These are phyloP conservation scores for Kodamaea fungicola DNA, from an alignment of 1,139 yeast genomes.

Conservation along the genomic window DNA sequence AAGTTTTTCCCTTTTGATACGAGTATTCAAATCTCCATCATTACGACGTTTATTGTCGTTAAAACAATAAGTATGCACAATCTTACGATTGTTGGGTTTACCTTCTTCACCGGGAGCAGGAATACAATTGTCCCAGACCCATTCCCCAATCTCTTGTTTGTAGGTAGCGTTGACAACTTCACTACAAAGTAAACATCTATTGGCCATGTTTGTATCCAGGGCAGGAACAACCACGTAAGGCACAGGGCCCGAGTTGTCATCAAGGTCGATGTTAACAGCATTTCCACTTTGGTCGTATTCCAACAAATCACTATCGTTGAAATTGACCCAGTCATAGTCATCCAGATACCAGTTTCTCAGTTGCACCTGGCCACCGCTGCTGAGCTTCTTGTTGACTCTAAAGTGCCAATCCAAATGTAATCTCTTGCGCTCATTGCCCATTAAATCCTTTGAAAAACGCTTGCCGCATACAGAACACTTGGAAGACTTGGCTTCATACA, in stretches of 20 bases:
- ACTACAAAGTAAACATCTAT: slow-evolving; percentile 82
- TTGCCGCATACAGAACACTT: slow-evolving; percentile 92
- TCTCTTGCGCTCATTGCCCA: slow-evolving; percentile 53
- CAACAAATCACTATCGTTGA: slow-evolving; percentile 56
- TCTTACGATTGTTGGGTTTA: slow-evolving; percentile 36
- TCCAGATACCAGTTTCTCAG: slow-evolving; percentile 82
- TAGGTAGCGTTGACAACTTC: slow-evolving; percentile 77
- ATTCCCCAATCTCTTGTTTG: slow-evolving; percentile 88
- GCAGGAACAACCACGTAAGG: slow-evolving; percentile 70
- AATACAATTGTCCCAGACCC: slow-evolving; percentile 90
- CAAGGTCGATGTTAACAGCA: slow-evolving; percentile 10
- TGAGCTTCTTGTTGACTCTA: slow-evolving; percentile 75
- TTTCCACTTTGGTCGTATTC: slow-evolving; percentile 30
- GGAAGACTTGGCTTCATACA: slow-evolving; percentile 64
- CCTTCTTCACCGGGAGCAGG: slow-evolving; percentile 52
- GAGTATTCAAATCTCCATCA: slow-evolving; percentile 32
- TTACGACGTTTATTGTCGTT: slow-evolving; percentile 29
- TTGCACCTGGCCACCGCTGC: slow-evolving; percentile 43
- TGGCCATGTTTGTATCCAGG: slow-evolving; percentile 61
- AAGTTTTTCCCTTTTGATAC: slow-evolving; percentile 27
- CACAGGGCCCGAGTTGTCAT: slow-evolving; percentile 11
- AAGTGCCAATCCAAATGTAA: slow-evolving; percentile 94
- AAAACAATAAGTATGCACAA: slow-evolving; percentile 78
- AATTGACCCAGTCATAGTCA: slow-evolving; percentile 70
- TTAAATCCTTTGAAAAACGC: slow-evolving; percentile 63